Conservation (phyloP, 2,329 filamentous ascomycete species). For the Teratosphaeria zuluensis region DNA sequence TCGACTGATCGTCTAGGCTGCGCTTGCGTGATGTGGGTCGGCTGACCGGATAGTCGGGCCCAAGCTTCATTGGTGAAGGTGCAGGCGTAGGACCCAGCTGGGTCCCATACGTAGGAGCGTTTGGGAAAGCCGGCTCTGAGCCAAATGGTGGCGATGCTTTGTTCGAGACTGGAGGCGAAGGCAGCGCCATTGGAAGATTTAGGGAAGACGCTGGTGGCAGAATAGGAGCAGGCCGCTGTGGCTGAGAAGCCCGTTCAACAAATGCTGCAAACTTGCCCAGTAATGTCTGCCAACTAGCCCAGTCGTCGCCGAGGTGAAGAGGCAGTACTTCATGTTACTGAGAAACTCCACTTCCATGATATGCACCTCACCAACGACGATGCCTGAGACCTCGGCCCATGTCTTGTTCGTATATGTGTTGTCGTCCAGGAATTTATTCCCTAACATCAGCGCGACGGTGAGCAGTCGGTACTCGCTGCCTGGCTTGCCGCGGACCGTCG, state of each 20-base stretch:
- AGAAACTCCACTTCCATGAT: constrained; percentile 99
- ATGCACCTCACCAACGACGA: constrained; percentile 89
- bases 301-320: constrained; percentile 81
- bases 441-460: constrained; percentile 92
- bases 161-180: constrained; percentile 42
- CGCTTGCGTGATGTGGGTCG: constrained; percentile 41
- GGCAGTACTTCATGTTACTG: constrained; percentile 93
- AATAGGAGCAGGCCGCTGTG: constrained; percentile 30
- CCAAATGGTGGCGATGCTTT: constrained; percentile 42
- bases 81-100: constrained; percentile 31
- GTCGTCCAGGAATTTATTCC: constrained; percentile 97
- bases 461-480: constrained; percentile 89
- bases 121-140: constrained; percentile 16
- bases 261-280: constrained; percentile 75
- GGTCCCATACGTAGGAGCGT: constrained; percentile 33
- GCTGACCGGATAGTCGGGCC: constrained; percentile 20
- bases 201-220: constrained; percentile 41
- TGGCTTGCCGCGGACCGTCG: constrained; percentile 76
- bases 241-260: constrained; percentile 57
- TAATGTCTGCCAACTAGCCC: constrained; percentile 78
- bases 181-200: constrained; percentile 36
- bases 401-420: constrained; percentile 99
- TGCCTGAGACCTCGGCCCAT: constrained; percentile 94
- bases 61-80: constrained; percentile 36
- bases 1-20: constrained; percentile 44